These are phyloP conservation scores for Phytophthora nicotianae DNA, from an alignment of 352 stramenopile genomes.

Conservation along the genomic window DNA sequence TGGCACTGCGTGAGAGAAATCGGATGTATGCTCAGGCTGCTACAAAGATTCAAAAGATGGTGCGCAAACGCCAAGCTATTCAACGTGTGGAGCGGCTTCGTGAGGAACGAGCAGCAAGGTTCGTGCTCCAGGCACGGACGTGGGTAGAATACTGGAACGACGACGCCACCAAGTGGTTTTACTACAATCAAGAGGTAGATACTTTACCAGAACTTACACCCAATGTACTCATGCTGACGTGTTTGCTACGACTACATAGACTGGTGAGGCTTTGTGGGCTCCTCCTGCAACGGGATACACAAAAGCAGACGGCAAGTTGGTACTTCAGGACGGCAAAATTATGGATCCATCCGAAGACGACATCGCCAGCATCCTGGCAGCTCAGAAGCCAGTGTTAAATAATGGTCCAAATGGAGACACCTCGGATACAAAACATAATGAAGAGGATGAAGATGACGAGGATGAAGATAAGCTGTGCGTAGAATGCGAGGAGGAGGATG, in stretches of 20 bases:
- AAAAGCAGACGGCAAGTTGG: conserved; percentile 64
- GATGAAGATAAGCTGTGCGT: conserved; percentile 73
- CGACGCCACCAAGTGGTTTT: conserved; percentile 74
- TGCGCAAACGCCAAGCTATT: conserved; percentile 54
- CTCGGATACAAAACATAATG: conserved; percentile 8
- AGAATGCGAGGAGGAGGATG: conserved; percentile 82
- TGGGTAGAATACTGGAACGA: conserved; percentile 86
- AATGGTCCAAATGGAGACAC: conserved; percentile 5
- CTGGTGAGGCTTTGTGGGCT: conserved; percentile 71
- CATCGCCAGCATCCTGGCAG: conserved; percentile 33
- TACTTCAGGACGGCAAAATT: conserved; percentile 72
- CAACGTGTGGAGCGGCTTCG: conserved; percentile 38
- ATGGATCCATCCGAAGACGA: conserved; percentile 56
- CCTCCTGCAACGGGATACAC: conserved; percentile 74
- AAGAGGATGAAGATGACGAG: conserved; percentile 39
- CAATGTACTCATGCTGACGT: conserved; percentile 8
- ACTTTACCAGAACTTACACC: not conserved
- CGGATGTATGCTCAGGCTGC: conserved; percentile 52
- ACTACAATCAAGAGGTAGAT: conserved; percentile 69
- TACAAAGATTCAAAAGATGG: conserved; percentile 70
- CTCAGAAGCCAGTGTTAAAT: conserved; percentile 28
- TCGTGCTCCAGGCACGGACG: conserved; percentile 52
- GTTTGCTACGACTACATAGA: conserved; percentile 34
- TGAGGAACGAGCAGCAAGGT: conserved; percentile 35
- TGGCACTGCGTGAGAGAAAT: conserved; percentile 68